A percentile compares a stretch with the other conserved stretches of the same genome.
phyloP scores from a whole-genome alignment of 306 rosid species.

The Lotus japonicus region DNA sequence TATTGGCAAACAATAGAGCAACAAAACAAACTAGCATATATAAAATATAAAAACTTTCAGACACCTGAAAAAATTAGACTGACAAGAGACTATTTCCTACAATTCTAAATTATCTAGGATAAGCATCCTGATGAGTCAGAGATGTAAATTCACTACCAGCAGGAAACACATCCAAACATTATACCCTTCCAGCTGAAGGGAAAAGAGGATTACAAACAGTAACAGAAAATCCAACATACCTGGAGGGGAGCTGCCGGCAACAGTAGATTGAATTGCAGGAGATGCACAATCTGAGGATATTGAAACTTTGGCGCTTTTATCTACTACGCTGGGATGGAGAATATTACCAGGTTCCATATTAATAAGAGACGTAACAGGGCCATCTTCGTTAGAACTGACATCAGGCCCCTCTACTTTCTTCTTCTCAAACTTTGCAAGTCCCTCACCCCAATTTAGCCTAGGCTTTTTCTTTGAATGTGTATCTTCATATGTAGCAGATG shows the following conservation, averaged over 20 bases:
- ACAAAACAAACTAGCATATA: not conserved
- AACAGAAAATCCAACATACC: constrained; percentile 35
- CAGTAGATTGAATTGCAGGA: constrained; percentile 78
- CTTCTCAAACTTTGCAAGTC: constrained; percentile 85
- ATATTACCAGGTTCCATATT: constrained; percentile 43
- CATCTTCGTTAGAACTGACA: constrained; percentile 41
- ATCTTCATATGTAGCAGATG: constrained; percentile 64
- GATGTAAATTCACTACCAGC: not conserved
- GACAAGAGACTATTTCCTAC: not conserved
- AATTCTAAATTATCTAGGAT: not conserved
- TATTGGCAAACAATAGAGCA: not conserved
- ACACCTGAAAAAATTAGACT: not conserved
- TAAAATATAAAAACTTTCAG: not conserved
- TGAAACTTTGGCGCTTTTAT: constrained; percentile 53
- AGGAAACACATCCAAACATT: not conserved
- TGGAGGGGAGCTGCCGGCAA: constrained; percentile 69
- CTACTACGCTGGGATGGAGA: constrained; percentile 45
- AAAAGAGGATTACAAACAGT: not conserved
- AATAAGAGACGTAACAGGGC: constrained; percentile 31
- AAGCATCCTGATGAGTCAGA: not conserved
- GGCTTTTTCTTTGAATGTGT: constrained; percentile 65
- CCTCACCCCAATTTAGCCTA: constrained; percentile 95
- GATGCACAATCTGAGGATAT: constrained; percentile 64
- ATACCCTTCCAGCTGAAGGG: not conserved
- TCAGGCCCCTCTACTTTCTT: constrained; percentile 63